Evolutionary conservation across 2,329 filamentous ascomycete species (phyloP), one percentile per base, ranked within the genome.

Genomic region (Leptographium wingfieldii): DNA sequence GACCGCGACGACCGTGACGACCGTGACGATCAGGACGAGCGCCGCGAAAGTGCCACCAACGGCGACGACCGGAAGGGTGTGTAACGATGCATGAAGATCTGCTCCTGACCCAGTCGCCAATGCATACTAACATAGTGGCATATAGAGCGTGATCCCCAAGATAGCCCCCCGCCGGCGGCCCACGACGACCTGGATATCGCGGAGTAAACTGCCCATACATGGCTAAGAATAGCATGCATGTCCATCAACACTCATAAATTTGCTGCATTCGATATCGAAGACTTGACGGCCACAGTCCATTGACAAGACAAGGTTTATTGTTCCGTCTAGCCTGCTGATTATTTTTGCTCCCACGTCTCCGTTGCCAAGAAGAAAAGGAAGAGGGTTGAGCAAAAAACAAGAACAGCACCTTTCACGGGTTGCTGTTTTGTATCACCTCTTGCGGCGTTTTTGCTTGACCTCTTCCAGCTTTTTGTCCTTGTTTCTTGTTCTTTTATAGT

Each of bases 151-250:
- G 61, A 63, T 10, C 63, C 58, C n/a, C 52, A 55, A 63, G 90
- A 95, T 66, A 90, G 88, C 68, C 87, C 90, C 67, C 86, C 89
- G 63, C 85, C 89, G 64, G 86, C 89, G 64, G 86, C 85, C 67
- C 90, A 96, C 70, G 94, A 99, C 73, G 94, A 99, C 71, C 83
- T 97, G 71, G 94, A 99, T 73, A 92, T 94, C 70, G 92, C 92
- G 69, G 94, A 97, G 76, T 86, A 77, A 65, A 52, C 12, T 4
- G 40, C 10, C 55, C 49, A 43, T 46, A 56, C 35, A 43, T 43
- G 29, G 25, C 48, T 11, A 51, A 27, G 22, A 51, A 51, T 7
- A 27, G 25, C 22, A 27, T 7, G 22, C 51, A 33, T 22, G 43
- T 9, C 6, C 19, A n/a, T 46, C 43, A 7, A 19, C 43, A 46